Percentiles rank a stretch among this genome's conserved stretches.
phyloP scores from a whole-genome alignment of 2,329 filamentous ascomycete genomes.

The Aspergillus ochraceus region DNA sequence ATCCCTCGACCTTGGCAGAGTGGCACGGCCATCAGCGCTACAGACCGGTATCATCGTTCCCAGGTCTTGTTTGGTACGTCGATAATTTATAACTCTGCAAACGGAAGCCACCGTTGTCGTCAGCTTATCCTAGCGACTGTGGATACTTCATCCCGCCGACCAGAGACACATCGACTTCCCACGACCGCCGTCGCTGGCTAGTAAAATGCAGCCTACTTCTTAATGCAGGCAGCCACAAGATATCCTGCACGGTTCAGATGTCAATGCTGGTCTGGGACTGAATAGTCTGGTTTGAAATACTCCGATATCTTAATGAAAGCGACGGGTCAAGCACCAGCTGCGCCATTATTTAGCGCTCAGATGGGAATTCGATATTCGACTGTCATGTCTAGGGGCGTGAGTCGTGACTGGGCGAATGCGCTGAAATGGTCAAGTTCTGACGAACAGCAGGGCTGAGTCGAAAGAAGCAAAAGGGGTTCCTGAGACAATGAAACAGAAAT shows the following conservation, averaged over 20 bases:
- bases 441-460: too few species aligned
- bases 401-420: too few species aligned
- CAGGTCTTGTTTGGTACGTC: constrained; percentile 37
- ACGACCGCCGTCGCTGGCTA: constrained; percentile 49
- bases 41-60: constrained; percentile 51
- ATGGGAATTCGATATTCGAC: too few species aligned
- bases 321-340: too few species aligned
- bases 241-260: constrained; percentile 43
- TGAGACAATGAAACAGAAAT: too few species aligned
- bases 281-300: too few species aligned
- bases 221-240: constrained; percentile 54
- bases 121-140: constrained; percentile 54
- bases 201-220: constrained; percentile 50
- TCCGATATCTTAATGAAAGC: too few species aligned
- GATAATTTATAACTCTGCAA: constrained; percentile 32
- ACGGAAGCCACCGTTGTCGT: constrained; percentile 47
- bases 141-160: constrained; percentile 59
- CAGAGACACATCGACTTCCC: constrained; percentile 57
- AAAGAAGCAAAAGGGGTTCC: too few species aligned
- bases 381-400: too few species aligned
- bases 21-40: constrained; percentile 55
- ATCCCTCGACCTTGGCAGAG: constrained; percentile 48
- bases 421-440: too few species aligned
- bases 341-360: too few species aligned
- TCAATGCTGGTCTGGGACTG: too few species aligned